Conservation (phyloP, 163 green algal species). For the Scenedesmus sp. region DNA sequence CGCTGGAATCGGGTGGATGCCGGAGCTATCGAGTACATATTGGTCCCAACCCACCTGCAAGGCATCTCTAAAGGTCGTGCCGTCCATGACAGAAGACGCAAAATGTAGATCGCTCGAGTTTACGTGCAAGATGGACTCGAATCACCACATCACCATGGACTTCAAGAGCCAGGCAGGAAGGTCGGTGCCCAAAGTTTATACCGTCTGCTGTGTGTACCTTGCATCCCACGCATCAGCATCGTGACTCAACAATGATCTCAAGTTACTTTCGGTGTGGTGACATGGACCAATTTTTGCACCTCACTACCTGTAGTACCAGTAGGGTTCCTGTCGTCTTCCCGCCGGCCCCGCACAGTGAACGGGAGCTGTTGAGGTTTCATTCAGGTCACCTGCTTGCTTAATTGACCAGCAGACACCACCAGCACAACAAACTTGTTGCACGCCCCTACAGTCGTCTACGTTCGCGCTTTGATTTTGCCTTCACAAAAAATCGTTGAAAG, state of each 20-base stretch:
- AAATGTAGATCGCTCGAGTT: neutral
- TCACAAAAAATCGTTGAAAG: neutral
- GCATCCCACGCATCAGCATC: too few species aligned
- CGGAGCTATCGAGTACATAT: neutral
- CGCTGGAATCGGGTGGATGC: neutral
- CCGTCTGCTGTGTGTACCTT: too few species aligned
- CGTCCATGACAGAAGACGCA: neutral
- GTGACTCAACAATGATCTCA: too few species aligned
- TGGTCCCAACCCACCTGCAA: neutral
- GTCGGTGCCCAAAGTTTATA: neutral
- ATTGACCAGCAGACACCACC: neutral
- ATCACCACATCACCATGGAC: neutral
- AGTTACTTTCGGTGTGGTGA: too few species aligned
- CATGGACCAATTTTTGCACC: neutral
- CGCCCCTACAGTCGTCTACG: neutral
- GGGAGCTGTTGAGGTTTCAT: neutral
- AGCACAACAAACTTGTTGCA: neutral
- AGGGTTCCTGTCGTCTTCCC: neutral
- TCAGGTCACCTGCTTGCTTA: neutral
- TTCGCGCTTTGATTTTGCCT: neutral
- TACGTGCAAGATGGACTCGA: neutral
- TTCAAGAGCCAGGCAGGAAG: neutral
- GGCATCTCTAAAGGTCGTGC: neutral
- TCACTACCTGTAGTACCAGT: neutral
- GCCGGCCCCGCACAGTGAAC: neutral